These are phyloP conservation scores for Filobasidium wieringae DNA, from an alignment of 768 basidiomycete species.

Conservation along the genomic window DNA sequence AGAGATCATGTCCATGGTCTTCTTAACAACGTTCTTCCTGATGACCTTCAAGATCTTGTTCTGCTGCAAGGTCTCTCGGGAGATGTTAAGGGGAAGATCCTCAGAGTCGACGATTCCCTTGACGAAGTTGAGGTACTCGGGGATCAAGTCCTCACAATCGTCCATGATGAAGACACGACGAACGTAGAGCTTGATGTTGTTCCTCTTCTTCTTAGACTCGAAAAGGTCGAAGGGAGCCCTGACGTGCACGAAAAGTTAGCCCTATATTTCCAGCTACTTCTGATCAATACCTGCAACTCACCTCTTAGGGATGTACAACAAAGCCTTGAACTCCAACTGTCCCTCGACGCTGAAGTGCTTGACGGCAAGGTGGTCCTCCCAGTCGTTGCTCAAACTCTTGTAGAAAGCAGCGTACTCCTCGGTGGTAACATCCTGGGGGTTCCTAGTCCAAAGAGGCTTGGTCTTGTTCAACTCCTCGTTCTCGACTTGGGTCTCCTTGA, in stretches of 20 bases:
- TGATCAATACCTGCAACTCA: no score
- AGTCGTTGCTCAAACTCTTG: slow-evolving; percentile 99
- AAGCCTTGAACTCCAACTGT: slow-evolving; percentile 99
- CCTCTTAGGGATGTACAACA: slow-evolving; percentile 94
- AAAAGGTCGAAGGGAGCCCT: slow-evolving; percentile 99
- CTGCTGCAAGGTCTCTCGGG: slow-evolving; percentile 97
- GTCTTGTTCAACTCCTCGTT: slow-evolving; percentile 99
- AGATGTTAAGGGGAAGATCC: slow-evolving; percentile 99
- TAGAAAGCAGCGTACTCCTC: slow-evolving; percentile 97
- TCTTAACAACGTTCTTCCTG: slow-evolving; percentile 82
- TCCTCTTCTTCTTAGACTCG: slow-evolving; percentile 99
- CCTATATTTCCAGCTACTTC: slow-evolving; percentile 26
- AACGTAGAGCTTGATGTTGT: slow-evolving; percentile 99
- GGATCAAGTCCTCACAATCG: slow-evolving; percentile 97
- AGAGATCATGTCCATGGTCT: slow-evolving; percentile 81
- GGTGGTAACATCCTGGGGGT: slow-evolving; percentile 78
- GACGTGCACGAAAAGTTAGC: no score
- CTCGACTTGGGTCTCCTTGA: slow-evolving; percentile 74
- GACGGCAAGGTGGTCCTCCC: slow-evolving; percentile 98
- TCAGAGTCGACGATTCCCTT: slow-evolving; percentile 99
- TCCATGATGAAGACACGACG: slow-evolving; percentile 99
- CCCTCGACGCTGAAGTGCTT: slow-evolving; percentile 99
- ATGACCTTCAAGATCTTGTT: slow-evolving; percentile 99
- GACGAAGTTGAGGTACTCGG: slow-evolving; percentile 99
- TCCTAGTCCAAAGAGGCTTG: slow-evolving; percentile 98